Base-by-base conservation (phyloP, 805 yeast species). In the Ogataea ganodermae region DNA sequence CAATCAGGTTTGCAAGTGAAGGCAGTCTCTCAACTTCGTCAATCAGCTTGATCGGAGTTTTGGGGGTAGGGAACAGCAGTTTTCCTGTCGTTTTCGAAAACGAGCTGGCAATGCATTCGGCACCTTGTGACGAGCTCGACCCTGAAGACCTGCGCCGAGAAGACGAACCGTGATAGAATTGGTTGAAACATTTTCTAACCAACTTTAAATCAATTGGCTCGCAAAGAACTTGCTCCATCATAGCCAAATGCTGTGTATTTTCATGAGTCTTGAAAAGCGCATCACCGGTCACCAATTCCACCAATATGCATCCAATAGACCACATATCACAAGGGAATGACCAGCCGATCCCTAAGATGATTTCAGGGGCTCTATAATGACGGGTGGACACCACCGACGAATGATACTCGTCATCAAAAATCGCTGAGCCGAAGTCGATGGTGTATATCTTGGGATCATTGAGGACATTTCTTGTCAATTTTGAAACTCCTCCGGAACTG, bases 351-450 rank as follows among this genome's bases (percentile, higher is more conserved):
- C 97, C 97, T 24, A 94, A 69, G 1, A 92, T 89, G 53, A 94
- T 90, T 65, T 94, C 99, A 0, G 99, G 99, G 0, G 99, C 99
- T 45, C 99, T 73, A 66, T 94, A 94, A 67, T 94, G 99, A 42
- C 99, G 76, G 1, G 99, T 94, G 6, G 96, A 88, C 9, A 94
- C 96, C 13, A 94, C 83, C 17, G 86, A 81, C 3, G 95, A 83
- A 72, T 94, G 99, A 63, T 87, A 90, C 69, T 94, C 98, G 67
- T 91, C 96, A 57, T 87, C 79, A 60, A 94, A 94, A 3, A 95
- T 83, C 0, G 99, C 97, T 32, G 94, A 83, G n/a, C 99, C 99
- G 67, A 94, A 94, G 69, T 94, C 99, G 51, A 94, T 94, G 22
- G 92, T 79, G 63, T 89, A 90, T 45, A 94, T 88, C 51, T 81